Evolutionary conservation across 2,329 filamentous ascomycete genomes (phyloP), one percentile per base, ranked within the genome.

Genomic region (Aspergillus sp.): DNA sequence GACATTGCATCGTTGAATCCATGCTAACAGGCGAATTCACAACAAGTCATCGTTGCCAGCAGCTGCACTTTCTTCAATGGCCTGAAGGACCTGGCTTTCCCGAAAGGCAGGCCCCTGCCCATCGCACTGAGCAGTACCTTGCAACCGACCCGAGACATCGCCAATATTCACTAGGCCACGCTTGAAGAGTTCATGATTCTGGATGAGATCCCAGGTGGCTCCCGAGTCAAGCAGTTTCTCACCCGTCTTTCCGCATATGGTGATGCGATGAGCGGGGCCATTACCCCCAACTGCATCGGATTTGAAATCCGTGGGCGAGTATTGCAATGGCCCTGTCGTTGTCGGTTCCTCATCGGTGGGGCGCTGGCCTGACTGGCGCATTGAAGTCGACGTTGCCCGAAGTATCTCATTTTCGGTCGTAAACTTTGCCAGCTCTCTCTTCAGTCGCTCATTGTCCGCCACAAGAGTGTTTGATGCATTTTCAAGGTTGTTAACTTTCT

Each of bases 381-480:
- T 64, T 63, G 69, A 73, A 63, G 66, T 80, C 6, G 88, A 88
- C 1, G 92, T 96, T 5, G 92, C 92, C 50, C 92, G 89, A 38
- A 98, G 81, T 57, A 97, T 93, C 77, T 97, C 91, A 74, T 97
- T 97, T 74, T 98, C 93, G 8, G 92, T 96, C 62, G 87, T 88
- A 56, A 91, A 87, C 71, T 90, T 90, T 66, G 95, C 90, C 27
- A 97, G 82, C 70, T 96, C 89, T 19, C 90, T 86, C 77, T 91
- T 94, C 27, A 98, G 81, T 36, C 89, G 88, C 75, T 96, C 91
- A 72, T 97, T 97, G 75, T 97, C 93, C 48, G 88, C 86, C 42
- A 88, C 85, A 0, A 95, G 84, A 36, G 86, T 84, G 58, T 88
- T 85, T 54, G 91, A 90, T 53, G 88, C 87, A 61, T 88, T 86